A percentile compares a stretch with the other conserved stretches of the same genome.
Conservation (phyloP, 164 flowering plant genomes). For the Akebia trifoliata region DNA sequence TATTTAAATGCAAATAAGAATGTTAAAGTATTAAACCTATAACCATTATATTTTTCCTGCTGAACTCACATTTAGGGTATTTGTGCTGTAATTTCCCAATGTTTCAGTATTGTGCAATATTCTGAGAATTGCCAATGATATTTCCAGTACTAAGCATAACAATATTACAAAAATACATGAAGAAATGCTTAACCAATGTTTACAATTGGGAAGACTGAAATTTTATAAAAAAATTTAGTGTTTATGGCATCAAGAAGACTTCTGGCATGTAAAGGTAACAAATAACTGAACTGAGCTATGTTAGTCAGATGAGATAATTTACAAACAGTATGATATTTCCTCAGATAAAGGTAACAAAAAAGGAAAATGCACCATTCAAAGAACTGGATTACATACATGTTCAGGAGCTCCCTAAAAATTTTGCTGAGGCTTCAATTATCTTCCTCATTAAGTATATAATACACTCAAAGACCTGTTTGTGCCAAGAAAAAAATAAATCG, state of each 20-base stretch:
- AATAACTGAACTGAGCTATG: neutral
- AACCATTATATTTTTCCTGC: too few species aligned
- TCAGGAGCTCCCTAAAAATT: conserved; percentile 12
- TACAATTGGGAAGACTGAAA: too few species aligned
- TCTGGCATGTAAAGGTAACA: neutral
- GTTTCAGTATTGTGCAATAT: too few species aligned
- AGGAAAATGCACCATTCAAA: neutral
- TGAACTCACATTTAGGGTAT: too few species aligned
- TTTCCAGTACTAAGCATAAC: too few species aligned
- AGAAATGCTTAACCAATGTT: too few species aligned
- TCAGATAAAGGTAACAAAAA: neutral
- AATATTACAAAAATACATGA: too few species aligned
- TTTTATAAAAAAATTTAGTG: too few species aligned
- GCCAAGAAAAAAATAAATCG: neutral
- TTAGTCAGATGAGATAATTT: neutral
- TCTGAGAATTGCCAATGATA: too few species aligned
- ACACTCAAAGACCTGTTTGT: neutral
- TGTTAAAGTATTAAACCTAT: too few species aligned
- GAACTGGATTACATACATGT: conserved; percentile 22
- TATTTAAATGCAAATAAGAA: too few species aligned
- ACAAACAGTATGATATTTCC: conserved; percentile 2
- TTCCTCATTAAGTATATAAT: conserved; percentile 3
- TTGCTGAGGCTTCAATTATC: conserved; percentile 9
- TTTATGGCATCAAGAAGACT: neutral
- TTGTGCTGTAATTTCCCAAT: too few species aligned